Conservation (phyloP, 495 filamentous ascomycete genomes). For the Extremus antarcticus region DNA sequence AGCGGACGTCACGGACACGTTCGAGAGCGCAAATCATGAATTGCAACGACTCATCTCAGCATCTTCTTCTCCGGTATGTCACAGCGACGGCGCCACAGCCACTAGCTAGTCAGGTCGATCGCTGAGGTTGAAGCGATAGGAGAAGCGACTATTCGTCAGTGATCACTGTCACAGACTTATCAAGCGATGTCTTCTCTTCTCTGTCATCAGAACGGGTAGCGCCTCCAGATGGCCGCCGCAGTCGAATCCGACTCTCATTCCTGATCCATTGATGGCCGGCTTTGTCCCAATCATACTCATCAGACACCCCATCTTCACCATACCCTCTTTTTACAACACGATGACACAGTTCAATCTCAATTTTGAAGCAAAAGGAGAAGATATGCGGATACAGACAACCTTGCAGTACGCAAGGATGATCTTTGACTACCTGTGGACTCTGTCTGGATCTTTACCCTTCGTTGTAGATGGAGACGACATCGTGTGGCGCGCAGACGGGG, state of each 20-base stretch:
- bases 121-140: neutral
- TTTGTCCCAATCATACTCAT: neutral
- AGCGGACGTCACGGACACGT: neutral
- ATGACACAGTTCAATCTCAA: neutral
- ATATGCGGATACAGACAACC: neutral
- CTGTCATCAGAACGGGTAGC: neutral
- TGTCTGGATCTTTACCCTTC: neutral
- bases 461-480: conserved; percentile 1
- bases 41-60: too few relatives aligned
- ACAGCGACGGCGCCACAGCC: too few relatives aligned
- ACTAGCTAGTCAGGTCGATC: neutral
- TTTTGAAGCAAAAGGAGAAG: neutral
- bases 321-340: neutral
- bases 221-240: neutral
- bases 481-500: neutral
- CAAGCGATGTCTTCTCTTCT: neutral
- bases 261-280: neutral
- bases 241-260: neutral
- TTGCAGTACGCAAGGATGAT: neutral
- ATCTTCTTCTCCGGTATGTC: too few relatives aligned
- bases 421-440: neutral
- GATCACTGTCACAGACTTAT: neutral
- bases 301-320: neutral
- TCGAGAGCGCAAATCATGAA: neutral
- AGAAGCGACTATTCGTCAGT: neutral